Evolutionary conservation across 768 basidiomycete species (phyloP), one percentile per base, ranked within the genome.

Genomic region (Obba rivulosa): DNA sequence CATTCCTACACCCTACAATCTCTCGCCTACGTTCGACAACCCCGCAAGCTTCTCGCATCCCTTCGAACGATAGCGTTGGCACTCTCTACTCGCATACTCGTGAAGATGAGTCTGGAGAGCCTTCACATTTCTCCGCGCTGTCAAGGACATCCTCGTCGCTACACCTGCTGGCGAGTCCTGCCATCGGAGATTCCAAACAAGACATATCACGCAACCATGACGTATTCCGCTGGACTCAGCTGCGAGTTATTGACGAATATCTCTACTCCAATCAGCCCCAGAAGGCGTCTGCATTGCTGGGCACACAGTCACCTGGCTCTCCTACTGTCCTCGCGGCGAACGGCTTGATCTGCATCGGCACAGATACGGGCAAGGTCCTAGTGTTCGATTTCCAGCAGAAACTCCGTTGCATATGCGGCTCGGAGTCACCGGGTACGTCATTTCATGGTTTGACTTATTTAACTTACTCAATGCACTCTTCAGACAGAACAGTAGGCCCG

Each of bases 331-430:
- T 97, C 48, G 81, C 86, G 9, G 87, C 88, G 11, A 90, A 89
- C 57, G 94, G 93, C 0, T 68, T 94, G 48, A 80, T 99, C 28
- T 96, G 92, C 55, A 70, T 97, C 7, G 96, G 96, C 14, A 93
- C 88, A 7, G 81, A 84, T 40, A 72, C 72, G 24, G 96, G 94
- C 11, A 81, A 76, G 58, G 74, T 88, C 37, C 74, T 81, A 41
- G 85, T 97, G 2, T 94, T 91, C 64, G 91, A 92, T 65, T 97
- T 96, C 62, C 85, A 84, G 59, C 95, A 98, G 64, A 82, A 81
- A 5, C 60, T 95, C 53, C 80, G 80, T 55, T 81, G 83, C 55
- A 70, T 94, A 9, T 92, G 92, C 55, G 91, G 91, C 8, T 79
- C 70, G 45, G 82, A 88, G 45, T 48, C 68, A 16, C 69, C 78